Evolutionary conservation across 208 protist genomes (phyloP).

Genomic region (Crithidia thermophila): DNA sequence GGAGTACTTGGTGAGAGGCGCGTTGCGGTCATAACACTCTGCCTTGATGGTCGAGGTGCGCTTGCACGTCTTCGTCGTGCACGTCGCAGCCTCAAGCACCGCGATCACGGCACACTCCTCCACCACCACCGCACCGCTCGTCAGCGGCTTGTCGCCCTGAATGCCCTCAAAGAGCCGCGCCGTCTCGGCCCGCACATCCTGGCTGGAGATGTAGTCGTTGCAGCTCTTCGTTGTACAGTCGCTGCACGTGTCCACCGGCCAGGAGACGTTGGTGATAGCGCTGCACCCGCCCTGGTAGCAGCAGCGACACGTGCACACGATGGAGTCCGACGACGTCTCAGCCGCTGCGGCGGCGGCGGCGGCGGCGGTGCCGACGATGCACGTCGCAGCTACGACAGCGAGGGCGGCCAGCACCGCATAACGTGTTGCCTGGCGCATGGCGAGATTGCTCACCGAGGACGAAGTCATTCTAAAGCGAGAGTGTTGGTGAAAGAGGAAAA

Average conservation of each 20-base stretch:
- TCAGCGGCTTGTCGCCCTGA: conserved; percentile 37
- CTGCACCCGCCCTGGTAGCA: conserved; percentile 81
- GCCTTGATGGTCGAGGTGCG: conserved; percentile 74
- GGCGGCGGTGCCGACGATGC: background rate
- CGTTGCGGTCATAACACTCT: conserved; percentile 76
- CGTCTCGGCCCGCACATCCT: conserved; percentile 55
- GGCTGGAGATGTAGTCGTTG: conserved; percentile 58
- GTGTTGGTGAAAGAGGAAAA: too few relatives aligned
- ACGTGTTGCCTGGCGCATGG: too few relatives aligned
- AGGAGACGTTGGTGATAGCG: conserved; percentile 50
- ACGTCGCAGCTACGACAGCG: too few relatives aligned
- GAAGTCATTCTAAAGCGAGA: too few relatives aligned
- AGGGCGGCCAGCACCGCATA: too few relatives aligned
- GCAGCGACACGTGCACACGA: conserved; percentile 79
- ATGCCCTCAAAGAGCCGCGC: conserved; percentile 76
- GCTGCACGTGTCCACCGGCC: conserved; percentile 47
- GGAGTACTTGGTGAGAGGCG: conserved; percentile 68
- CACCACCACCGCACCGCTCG: conserved; percentile 29
- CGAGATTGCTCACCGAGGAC: too few relatives aligned
- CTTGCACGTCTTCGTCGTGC: conserved; percentile 52
- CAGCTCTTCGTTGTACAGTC: conserved; percentile 62
- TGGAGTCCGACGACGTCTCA: conserved; percentile 22
- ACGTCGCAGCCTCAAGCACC: conserved; percentile 72
- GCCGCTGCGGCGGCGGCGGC: background rate
- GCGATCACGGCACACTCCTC: conserved; percentile 75